Evolutionary conservation across 2,329 filamentous ascomycete species (phyloP).

Genomic region (Diatrype stigma): DNA sequence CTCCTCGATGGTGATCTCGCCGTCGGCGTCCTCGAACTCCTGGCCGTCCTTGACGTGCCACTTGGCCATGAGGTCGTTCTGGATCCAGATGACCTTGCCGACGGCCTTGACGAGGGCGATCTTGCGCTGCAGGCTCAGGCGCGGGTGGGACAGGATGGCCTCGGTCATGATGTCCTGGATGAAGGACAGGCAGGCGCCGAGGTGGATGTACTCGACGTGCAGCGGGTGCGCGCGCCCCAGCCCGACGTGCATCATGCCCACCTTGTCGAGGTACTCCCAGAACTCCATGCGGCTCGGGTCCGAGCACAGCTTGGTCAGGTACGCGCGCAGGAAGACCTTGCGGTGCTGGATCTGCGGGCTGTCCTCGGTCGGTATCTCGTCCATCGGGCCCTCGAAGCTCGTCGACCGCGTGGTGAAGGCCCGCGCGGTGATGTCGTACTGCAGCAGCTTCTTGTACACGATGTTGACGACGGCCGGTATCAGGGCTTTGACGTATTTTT

Average conservation of each 20-base stretch:
- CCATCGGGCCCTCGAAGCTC: slow-evolving; percentile 63
- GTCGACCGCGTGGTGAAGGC: slow-evolving; percentile 64
- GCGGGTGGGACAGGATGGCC: slow-evolving; percentile 68
- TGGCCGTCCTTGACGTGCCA: slow-evolving; percentile 69
- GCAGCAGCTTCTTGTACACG: slow-evolving; percentile 76
- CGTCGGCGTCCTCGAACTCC: slow-evolving; percentile 47
- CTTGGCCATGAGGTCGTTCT: slow-evolving; percentile 81
- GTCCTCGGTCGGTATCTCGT: slow-evolving; percentile 60
- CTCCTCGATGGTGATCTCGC: slow-evolving; percentile 48
- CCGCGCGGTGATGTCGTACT: slow-evolving; percentile 77
- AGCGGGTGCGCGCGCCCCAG: slow-evolving; percentile 67
- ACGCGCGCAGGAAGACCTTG: slow-evolving; percentile 75
- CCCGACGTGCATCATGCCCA: slow-evolving; percentile 80
- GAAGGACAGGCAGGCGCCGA: slow-evolving; percentile 67
- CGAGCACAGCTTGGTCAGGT: slow-evolving; percentile 69
- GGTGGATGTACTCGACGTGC: slow-evolving; percentile 77
- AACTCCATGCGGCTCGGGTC: slow-evolving; percentile 73
- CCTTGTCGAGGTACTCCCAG: slow-evolving; percentile 81
- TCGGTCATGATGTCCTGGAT: slow-evolving; percentile 76
- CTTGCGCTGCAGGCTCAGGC: slow-evolving; percentile 63
- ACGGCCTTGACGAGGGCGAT: slow-evolving; percentile 71
- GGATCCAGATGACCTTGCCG: slow-evolving; percentile 81
- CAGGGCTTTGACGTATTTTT: slow-evolving; percentile 76
- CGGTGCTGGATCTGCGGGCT: slow-evolving; percentile 72
- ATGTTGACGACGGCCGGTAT: slow-evolving; percentile 82